phyloP scores from a whole-genome alignment of 2,329 filamentous ascomycete genomes.

The Plenodomus tracheiphilus region DNA sequence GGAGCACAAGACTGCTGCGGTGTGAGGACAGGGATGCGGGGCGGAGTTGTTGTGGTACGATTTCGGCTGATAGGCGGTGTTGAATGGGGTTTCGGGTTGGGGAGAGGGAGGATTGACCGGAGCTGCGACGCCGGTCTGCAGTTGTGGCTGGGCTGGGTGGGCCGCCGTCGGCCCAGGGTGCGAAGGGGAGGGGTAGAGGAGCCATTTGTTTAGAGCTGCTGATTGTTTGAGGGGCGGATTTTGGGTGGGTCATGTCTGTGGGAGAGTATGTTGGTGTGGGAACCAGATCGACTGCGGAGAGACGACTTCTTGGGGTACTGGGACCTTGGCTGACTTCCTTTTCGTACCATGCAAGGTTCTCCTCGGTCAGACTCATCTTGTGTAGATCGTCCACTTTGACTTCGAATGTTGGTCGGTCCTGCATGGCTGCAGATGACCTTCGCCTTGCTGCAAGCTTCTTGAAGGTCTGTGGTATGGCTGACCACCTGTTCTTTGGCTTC shows the following conservation, averaged over 20 bases:
- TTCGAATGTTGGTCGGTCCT: constrained; percentile 13
- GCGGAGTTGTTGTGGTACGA: constrained; percentile 11
- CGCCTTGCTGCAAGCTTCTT: constrained; percentile 24
- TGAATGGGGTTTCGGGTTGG: constrained; percentile 9
- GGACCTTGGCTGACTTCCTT: constrained; percentile 5
- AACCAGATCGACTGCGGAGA: constrained; percentile 16
- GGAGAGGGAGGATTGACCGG: neutral
- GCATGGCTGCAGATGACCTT: constrained; percentile 17
- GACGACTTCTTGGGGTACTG: constrained; percentile 8
- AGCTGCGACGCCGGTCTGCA: neutral
- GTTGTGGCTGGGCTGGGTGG: neutral
- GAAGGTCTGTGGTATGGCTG: constrained; percentile 25
- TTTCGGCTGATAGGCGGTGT: constrained; percentile 11
- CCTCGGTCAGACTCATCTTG: constrained; percentile 17
- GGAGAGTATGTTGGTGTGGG: constrained; percentile 30
- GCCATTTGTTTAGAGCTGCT: neutral
- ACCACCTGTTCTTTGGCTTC: constrained; percentile 28
- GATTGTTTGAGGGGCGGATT: neutral
- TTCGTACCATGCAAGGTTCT: constrained; percentile 16
- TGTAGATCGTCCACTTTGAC: constrained; percentile 11
- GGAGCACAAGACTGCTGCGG: constrained; percentile 16
- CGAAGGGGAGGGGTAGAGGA: neutral
- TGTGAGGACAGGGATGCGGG: constrained; percentile 20
- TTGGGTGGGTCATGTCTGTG: constrained; percentile 12
- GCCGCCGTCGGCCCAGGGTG: neutral